phyloP scores from a whole-genome alignment of 1,284 basidiomycete species.

The Ceratobasidium sp. region DNA sequence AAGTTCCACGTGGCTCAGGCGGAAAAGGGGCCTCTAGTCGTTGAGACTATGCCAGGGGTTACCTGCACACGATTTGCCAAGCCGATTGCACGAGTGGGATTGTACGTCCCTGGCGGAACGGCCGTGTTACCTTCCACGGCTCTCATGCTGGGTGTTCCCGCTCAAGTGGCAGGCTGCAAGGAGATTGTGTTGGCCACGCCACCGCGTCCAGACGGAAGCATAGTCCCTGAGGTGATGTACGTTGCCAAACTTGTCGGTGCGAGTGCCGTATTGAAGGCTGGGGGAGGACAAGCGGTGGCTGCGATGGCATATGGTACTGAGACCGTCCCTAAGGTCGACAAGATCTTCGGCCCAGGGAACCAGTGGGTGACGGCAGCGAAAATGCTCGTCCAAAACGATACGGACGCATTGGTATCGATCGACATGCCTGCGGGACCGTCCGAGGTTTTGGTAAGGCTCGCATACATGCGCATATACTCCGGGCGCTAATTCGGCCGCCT shows the following conservation, averaged over 20 bases:
- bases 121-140: slow-evolving; percentile 97
- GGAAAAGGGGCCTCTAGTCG: slow-evolving; percentile 74
- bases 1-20: slow-evolving; percentile 91
- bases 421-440: slow-evolving; percentile 99
- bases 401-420: slow-evolving; percentile 95
- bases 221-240: slow-evolving; percentile 96
- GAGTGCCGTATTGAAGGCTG: slow-evolving; percentile 88
- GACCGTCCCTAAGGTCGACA: slow-evolving; percentile 98
- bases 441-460: slow-evolving; percentile 85
- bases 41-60: slow-evolving; percentile 99
- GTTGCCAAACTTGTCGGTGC: slow-evolving; percentile 90
- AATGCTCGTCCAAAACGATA: slow-evolving; percentile 99
- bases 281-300: slow-evolving; percentile 97
- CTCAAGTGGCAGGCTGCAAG: slow-evolving; percentile 95
- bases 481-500: slow-evolving; percentile 12
- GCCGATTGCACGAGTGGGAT: slow-evolving; percentile 92
- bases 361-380: slow-evolving; percentile 99
- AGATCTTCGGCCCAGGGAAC: slow-evolving; percentile 98
- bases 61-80: slow-evolving; percentile 93
- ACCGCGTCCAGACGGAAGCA: slow-evolving; percentile 87
- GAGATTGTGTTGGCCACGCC: slow-evolving; percentile 96
- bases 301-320: slow-evolving; percentile 97
- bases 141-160: slow-evolving; percentile 97
- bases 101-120: slow-evolving; percentile 98
- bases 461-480: slow-evolving; percentile 18